Percentiles rank a stretch among this genome's conserved stretches.
These are phyloP conservation scores for Hypoxylon sp. DNA, from an alignment of 2,329 filamentous ascomycete species.

Conservation along the genomic window DNA sequence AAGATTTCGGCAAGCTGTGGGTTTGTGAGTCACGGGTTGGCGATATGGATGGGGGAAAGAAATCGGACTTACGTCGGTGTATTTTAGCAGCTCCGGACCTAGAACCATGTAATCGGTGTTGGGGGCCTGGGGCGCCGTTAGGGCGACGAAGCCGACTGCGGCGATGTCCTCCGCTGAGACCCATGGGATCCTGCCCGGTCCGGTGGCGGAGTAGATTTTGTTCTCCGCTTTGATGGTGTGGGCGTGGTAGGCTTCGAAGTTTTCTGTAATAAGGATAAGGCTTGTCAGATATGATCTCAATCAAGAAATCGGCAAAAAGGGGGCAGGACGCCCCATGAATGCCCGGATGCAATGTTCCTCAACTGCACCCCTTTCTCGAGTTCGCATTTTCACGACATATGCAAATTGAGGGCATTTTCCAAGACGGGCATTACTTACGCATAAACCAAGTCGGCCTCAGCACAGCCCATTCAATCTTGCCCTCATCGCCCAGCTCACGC, in stretches of 20 bases:
- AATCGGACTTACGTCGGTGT: constrained; percentile 51
- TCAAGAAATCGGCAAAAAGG: background rate
- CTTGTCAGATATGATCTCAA: background rate
- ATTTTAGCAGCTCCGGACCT: constrained; percentile 57
- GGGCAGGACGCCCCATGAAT: too few species aligned
- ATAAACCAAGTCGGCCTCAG: constrained; percentile 66
- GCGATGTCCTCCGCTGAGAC: constrained; percentile 64
- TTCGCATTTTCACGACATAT: background rate
- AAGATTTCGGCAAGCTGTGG: constrained; percentile 55
- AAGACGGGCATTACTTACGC: constrained; percentile 51
- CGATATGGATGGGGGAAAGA: background rate
- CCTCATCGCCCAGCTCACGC: constrained; percentile 54
- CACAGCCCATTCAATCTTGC: constrained; percentile 59
- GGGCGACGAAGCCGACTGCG: constrained; percentile 58
- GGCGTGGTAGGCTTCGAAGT: constrained; percentile 56
- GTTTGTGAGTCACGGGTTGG: background rate
- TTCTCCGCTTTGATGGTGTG: constrained; percentile 57
- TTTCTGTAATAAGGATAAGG: constrained; percentile 55
- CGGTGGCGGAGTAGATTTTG: constrained; percentile 61
- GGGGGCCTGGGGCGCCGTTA: constrained; percentile 58
- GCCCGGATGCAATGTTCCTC: too few species aligned
- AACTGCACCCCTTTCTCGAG: background rate
- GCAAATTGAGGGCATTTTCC: background rate
- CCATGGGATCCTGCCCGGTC: constrained; percentile 62
- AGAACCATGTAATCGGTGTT: constrained; percentile 60